Percentiles rank a stretch among this genome's conserved stretches.
Conservation (phyloP, 495 filamentous ascomycete genomes). For the Penicillium paradoxum region DNA sequence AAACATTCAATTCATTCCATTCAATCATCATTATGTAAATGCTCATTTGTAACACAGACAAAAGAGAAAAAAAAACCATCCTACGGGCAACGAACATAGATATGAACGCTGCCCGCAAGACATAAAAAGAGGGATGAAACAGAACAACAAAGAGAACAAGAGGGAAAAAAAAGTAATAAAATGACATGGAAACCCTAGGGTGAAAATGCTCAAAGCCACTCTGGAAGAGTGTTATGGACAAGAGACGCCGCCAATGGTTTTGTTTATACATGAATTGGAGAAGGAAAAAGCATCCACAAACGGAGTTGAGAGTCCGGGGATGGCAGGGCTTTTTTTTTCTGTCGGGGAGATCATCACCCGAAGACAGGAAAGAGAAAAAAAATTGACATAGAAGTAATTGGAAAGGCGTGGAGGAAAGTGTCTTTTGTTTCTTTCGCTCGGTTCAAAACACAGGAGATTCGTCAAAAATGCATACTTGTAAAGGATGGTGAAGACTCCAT, state of each 20-base stretch:
- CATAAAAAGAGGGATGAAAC: neutral
- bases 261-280: constrained; percentile 21
- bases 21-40: constrained; percentile 7
- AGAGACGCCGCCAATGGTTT: constrained; percentile 11
- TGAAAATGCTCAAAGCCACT: neutral
- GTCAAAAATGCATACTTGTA: constrained; percentile 10
- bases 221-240: constrained; percentile 4
- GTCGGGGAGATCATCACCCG: neutral
- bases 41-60: neutral
- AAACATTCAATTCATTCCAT: constrained; percentile 8
- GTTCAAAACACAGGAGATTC: constrained; percentile 6
- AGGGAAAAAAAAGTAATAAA: neutral
- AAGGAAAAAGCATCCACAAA: constrained; percentile 2
- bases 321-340: neutral
- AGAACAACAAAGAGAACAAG: neutral
- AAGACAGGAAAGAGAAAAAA: neutral
- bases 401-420: neutral
- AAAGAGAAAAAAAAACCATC: neutral
- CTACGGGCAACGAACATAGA: neutral
- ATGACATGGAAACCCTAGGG: neutral
- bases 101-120: neutral
- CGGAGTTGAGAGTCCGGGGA: neutral
- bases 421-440: neutral
- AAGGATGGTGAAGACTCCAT: neutral
- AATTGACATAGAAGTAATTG: neutral